phyloP scores from a whole-genome alignment of 2,329 filamentous ascomycete genomes.

The Colletotrichum sp. region DNA sequence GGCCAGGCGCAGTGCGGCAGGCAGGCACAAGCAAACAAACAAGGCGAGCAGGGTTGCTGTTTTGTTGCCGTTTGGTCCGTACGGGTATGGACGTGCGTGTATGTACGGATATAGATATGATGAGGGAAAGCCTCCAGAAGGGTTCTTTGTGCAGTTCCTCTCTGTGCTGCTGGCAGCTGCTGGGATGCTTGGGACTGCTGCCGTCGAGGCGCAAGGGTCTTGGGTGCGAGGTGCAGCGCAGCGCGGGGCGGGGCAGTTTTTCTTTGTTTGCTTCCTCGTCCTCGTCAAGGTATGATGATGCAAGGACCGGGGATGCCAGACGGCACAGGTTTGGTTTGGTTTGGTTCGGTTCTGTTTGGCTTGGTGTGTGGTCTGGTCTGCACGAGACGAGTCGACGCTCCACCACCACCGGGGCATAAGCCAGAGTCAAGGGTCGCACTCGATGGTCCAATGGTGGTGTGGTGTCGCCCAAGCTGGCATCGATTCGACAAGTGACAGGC shows the following conservation, averaged over 20 bases:
- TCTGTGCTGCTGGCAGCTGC: background rate
- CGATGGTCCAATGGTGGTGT: constrained; percentile 3
- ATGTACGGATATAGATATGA: background rate
- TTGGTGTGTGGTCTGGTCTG: background rate
- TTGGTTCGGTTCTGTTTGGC: background rate
- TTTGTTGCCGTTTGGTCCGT: background rate
- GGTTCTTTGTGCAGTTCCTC: background rate
- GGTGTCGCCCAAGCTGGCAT: background rate
- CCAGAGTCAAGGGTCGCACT: background rate
- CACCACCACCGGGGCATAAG: background rate
- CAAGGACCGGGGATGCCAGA: background rate
- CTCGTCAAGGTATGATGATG: background rate
- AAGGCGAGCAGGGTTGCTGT: background rate
- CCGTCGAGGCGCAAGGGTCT: background rate
- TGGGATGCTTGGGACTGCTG: background rate
- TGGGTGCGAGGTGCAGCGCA: background rate
- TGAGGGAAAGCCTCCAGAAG: background rate
- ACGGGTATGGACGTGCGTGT: background rate
- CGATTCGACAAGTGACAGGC: background rate
- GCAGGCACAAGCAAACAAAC: background rate
- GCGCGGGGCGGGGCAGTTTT: background rate
- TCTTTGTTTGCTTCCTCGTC: background rate
- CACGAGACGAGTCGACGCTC: background rate
- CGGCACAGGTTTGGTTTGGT: background rate
- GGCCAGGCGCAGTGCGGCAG: background rate